Base-by-base conservation (phyloP, 2,329 filamentous ascomycete species). In the Didymella exigua region DNA sequence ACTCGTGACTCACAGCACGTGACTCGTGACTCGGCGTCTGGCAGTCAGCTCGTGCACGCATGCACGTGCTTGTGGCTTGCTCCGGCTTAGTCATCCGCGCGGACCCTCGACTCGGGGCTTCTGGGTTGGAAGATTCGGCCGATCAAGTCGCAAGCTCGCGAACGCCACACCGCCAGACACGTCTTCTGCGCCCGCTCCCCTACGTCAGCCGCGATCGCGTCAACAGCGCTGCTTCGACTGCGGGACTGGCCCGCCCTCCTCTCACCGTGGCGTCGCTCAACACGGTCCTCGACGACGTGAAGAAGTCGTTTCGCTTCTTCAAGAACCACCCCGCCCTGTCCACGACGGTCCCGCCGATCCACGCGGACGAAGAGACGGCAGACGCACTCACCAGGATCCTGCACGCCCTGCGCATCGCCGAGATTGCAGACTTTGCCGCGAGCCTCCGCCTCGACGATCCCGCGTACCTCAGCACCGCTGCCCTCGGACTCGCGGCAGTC, bases 251-350 rank as follows among this genome's bases (percentile, higher is more conserved):
- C 33, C 49, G 54, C 48, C 49, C 45, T 38, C 24, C 56, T 36
- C 62, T 59, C 71, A 74, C 63, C 69, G 71, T 74, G 72, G 72
- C 72, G 71, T 70, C 70, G 56, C 55, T 70, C 44, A 71, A 68
- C 54, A 62, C 51, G 42, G 49, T 71, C 43, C 46, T 73, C 56
- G 67, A 67, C 61, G 70, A 74, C 68, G 65, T 72, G 60, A 74
- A 72, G 63, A 73, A 67, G 67, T 70, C 71, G 8, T 63, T 73
- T 50, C 52, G 63, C 57, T 74, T 72, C 61, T 63, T 73, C 56
- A 69, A 67, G 54, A 66, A 63, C 48, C 68, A 70, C 56, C 68
- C 70, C 4, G 49, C 66, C 5, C 62, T 72, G 36, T 60, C 68
- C 58, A 68, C 67, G 23, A 56, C 58, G 6, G 40, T 68, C 14